phyloP scores from a whole-genome alignment of 148 eudicot genomes.

The Vaccinium vitisidaea region DNA sequence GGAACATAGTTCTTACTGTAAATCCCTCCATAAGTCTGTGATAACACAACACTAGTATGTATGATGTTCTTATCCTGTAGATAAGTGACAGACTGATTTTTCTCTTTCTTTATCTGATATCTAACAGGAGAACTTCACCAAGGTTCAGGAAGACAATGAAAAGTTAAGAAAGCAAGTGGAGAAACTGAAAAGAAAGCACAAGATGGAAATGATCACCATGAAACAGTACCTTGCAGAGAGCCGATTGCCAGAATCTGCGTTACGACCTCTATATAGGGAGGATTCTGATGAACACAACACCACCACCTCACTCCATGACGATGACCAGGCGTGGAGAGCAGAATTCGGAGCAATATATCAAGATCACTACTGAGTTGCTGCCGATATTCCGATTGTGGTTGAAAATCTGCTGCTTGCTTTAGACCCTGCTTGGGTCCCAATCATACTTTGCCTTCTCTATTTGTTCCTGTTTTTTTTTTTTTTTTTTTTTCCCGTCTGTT shows the following conservation, averaged over 20 bases:
- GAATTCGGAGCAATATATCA: constrained; percentile 91
- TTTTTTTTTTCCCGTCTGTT: neutral
- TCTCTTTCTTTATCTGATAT: neutral
- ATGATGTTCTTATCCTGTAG: neutral
- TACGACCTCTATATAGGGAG: constrained; percentile 51
- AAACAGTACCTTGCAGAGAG: constrained; percentile 94
- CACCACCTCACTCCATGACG: constrained; percentile 28
- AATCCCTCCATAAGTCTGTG: neutral
- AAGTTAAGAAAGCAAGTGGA: constrained; percentile 39
- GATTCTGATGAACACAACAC: constrained; percentile 47
- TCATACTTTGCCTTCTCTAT: neutral
- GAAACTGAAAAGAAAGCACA: constrained; percentile 88
- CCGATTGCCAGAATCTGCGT: constrained; percentile 78
- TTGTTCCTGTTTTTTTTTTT: neutral
- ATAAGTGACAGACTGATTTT: neutral
- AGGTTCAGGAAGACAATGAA: constrained; percentile 70
- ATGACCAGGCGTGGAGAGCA: constrained; percentile 85
- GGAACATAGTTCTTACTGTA: no score
- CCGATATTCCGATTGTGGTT: neutral
- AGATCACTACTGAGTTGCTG: constrained; percentile 40
- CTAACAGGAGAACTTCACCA: constrained; percentile 51
- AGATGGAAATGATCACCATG: constrained; percentile 93
- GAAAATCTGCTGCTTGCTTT: neutral
- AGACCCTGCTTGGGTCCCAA: constrained; percentile 28
- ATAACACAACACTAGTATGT: neutral